These are phyloP conservation scores for Pestalotiopsis sp. DNA, from an alignment of 2,329 filamentous ascomycete genomes.

Conservation along the genomic window DNA sequence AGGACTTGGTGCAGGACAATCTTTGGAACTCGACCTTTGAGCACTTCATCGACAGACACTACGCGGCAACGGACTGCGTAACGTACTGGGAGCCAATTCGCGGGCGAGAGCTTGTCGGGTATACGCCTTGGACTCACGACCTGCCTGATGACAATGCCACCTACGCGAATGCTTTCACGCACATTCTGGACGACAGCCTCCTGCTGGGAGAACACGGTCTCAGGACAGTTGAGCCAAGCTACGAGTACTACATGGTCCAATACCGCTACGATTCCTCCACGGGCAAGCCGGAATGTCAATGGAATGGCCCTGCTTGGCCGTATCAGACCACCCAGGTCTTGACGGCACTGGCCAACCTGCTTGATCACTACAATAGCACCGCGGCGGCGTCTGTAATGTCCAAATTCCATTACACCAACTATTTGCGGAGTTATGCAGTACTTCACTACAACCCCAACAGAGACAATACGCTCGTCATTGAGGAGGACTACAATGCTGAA, in stretches of 20 bases:
- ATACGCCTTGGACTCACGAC: slow-evolving; percentile 44
- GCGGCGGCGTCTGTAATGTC: slow-evolving; percentile 22
- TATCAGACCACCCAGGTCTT: slow-evolving; percentile 45
- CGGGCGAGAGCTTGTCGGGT: slow-evolving; percentile 44
- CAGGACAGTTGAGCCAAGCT: slow-evolving; percentile 44
- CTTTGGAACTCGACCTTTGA: slow-evolving; percentile 46
- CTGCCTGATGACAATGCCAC: slow-evolving; percentile 39
- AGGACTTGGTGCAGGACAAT: slow-evolving; percentile 36
- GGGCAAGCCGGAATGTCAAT: slow-evolving; percentile 40
- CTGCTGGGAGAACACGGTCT: slow-evolving; percentile 30
- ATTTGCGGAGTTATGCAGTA: slow-evolving; percentile 40
- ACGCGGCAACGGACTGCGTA: slow-evolving; percentile 40
- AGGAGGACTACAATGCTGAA: slow-evolving; percentile 46
- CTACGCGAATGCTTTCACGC: slow-evolving; percentile 39
- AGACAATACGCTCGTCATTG: slow-evolving; percentile 32
- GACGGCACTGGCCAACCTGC: slow-evolving; percentile 41
- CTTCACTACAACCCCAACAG: slow-evolving; percentile 40
- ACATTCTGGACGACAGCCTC: slow-evolving; percentile 33
- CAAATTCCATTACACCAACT: slow-evolving; percentile 35
- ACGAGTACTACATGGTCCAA: slow-evolving; percentile 46
- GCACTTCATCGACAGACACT: slow-evolving; percentile 46
- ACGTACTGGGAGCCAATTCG: slow-evolving; percentile 42
- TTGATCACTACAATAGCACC: slow-evolving; percentile 39
- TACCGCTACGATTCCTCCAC: slow-evolving; percentile 38
- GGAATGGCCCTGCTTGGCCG: slow-evolving; percentile 47